These are phyloP conservation scores for Solanum sparsipilum DNA, from an alignment of 257 asterid genomes.

Conservation along the genomic window DNA sequence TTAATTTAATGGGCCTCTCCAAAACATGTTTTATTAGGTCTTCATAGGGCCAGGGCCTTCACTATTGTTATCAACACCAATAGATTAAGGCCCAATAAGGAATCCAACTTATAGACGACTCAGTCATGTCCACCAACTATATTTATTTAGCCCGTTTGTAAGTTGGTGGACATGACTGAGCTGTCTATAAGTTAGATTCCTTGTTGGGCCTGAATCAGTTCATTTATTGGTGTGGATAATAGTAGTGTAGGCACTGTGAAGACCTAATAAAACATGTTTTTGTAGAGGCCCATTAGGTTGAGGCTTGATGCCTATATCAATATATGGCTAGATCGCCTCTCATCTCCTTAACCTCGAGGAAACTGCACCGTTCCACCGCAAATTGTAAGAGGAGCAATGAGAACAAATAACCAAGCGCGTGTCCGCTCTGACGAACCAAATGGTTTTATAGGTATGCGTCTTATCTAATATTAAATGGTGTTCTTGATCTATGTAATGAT, in stretches of 20 bases:
- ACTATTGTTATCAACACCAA: background rate
- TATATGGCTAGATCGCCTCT: background rate
- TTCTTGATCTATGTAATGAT: background rate
- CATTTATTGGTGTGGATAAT: background rate
- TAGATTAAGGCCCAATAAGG: background rate
- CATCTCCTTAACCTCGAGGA: background rate
- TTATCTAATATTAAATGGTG: background rate
- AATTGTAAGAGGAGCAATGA: background rate
- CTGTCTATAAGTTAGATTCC: background rate
- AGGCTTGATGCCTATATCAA: background rate
- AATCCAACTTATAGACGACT: background rate
- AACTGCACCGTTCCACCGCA: background rate
- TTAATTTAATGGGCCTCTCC: background rate
- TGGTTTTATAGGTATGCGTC: background rate
- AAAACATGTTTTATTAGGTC: too few relatives aligned
- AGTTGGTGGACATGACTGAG: too few relatives aligned
- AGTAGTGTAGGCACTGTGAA: background rate
- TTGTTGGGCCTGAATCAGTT: background rate
- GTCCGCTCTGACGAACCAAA: background rate
- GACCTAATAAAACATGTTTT: background rate
- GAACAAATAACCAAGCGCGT: background rate
- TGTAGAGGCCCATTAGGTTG: background rate
- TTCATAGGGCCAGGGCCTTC: background rate
- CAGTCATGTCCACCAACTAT: background rate
- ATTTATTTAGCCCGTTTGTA: background rate